Conservation (phyloP, 2,329 filamentous ascomycete species). For the Neocatenulostroma microsporum region DNA sequence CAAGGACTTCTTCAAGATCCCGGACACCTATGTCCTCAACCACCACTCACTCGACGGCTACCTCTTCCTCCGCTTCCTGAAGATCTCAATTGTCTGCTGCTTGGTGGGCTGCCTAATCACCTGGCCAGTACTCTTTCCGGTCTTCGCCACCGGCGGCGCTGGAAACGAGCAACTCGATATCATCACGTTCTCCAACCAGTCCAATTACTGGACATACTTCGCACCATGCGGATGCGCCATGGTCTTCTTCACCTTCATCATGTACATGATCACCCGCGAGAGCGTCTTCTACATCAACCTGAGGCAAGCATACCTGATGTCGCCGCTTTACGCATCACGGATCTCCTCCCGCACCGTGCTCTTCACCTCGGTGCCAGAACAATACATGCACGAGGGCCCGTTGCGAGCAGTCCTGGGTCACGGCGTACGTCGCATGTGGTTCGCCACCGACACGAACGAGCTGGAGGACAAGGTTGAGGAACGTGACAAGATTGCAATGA, state of each 20-base stretch:
- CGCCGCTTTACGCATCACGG: conserved; percentile 72
- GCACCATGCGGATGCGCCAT: conserved; percentile 75
- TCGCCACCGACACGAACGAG: conserved; percentile 67
- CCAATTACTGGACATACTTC: conserved; percentile 61
- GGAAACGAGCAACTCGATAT: conserved; percentile 61
- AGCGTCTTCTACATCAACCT: conserved; percentile 87
- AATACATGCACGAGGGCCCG: conserved; percentile 69
- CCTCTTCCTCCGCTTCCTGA: conserved; percentile 80
- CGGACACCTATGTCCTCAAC: conserved; percentile 74
- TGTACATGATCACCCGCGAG: conserved; percentile 82
- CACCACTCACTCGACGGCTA: conserved; percentile 91
- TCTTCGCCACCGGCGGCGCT: conserved; percentile 76
- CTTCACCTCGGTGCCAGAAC: conserved; percentile 72
- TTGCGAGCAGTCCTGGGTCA: conserved; percentile 73
- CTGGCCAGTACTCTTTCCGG: conserved; percentile 80
- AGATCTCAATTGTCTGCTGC: conserved; percentile 68
- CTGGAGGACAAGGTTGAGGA: conserved; percentile 75
- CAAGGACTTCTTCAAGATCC: conserved; percentile 44
- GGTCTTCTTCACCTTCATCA: conserved; percentile 77
- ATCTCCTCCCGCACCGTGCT: conserved; percentile 87
- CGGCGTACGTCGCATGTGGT: conserved; percentile 75
- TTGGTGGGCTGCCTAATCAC: conserved; percentile 77
- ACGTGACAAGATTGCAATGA: conserved; percentile 69
- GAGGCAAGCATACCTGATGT: conserved; percentile 83
- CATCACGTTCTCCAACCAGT: conserved; percentile 67